Evolutionary conservation across 345 rosid genomes (phyloP), one percentile per base, ranked within the genome.

Genomic region (Syzygium oleosum): DNA sequence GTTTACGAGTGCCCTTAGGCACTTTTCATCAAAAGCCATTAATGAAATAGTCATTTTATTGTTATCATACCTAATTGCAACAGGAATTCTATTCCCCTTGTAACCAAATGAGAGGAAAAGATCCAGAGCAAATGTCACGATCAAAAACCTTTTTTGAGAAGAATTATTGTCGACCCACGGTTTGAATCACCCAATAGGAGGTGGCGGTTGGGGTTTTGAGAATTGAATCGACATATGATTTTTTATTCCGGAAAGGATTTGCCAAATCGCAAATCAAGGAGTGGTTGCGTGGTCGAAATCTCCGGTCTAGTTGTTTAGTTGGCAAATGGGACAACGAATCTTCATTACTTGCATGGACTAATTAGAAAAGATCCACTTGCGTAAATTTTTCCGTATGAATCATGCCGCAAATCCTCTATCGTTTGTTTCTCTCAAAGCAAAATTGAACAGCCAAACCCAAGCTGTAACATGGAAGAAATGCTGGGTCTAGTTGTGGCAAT

Each of bases 271-370:
- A 15, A 34, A 16, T 78, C 54, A 54, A 52, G 78, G 78, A 87
- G 88, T 87, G 27, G 85, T 80, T 87, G 85, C 11, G 11, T 13
- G 88, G 88, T 87, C 78, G 55, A 55, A 79, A 56, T 87, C 88
- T 12, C 4, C 4, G 51, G 73, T 77, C 85, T 13, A 52, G 46
- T 56, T 79, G 80, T 77, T 54, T 34, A 41, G 46, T 56, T 55
- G 80, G 80, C 80, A 34, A 73, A 38, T 87, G 85, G 85, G 31
- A 80, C 49, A 51, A 19, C 52, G 27, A 84, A 77, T 87, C 31
- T 78, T 17, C 22, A 41, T 49, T 34, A 13, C 46, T 13, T 23
- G 13, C 14, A 22, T 17, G 79, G 79, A n/a, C 51, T 85, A 43
- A 63, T 51, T 19, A 38, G 54, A 63, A 85, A 41, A 73, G 15